Percentiles rank a stretch among this genome's conserved stretches.
Conservation (phyloP, 2,329 filamentous ascomycete species). For the Amylocarpus encephaloides region DNA sequence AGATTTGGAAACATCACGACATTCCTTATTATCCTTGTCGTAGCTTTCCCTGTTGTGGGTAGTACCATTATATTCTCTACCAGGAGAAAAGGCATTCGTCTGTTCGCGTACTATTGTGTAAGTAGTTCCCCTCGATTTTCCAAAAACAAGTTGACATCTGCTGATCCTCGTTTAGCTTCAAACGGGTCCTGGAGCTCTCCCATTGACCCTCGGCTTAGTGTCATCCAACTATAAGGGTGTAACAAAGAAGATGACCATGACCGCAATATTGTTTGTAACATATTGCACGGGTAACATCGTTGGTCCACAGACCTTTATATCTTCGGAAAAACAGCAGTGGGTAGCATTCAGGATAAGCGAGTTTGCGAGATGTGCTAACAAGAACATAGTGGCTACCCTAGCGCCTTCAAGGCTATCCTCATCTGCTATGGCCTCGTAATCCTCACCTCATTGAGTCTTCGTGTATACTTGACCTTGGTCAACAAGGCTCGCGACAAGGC, state of each 20-base stretch:
- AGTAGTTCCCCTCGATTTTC: neutral
- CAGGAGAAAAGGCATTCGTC: slow-evolving; percentile 16
- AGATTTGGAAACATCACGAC: slow-evolving; percentile 20
- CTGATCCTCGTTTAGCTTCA: slow-evolving; percentile 31
- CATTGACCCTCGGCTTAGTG: slow-evolving; percentile 29
- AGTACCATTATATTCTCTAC: slow-evolving; percentile 25
- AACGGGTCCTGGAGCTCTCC: slow-evolving; percentile 27
- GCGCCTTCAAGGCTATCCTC: slow-evolving; percentile 25
- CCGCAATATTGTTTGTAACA: slow-evolving; percentile 20
- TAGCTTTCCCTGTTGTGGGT: slow-evolving; percentile 23
- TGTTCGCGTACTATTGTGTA: slow-evolving; percentile 29
- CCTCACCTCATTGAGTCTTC: slow-evolving; percentile 17
- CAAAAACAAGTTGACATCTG: neutral
- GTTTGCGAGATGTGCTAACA: neutral
- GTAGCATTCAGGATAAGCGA: neutral
- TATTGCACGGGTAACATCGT: slow-evolving; percentile 28
- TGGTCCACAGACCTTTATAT: slow-evolving; percentile 21
- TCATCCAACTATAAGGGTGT: slow-evolving; percentile 28
- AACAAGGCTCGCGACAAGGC: slow-evolving; percentile 36
- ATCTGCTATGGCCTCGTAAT: slow-evolving; percentile 22
- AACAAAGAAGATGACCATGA: slow-evolving; percentile 31
- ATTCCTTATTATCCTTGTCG: slow-evolving; percentile 18
- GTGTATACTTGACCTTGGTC: slow-evolving; percentile 20
- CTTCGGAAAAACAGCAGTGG: slow-evolving; percentile 11
- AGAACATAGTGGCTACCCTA: slow-evolving; percentile 17